Evolutionary conservation across 1,284 basidiomycete species (phyloP).

Genomic region (Papiliotrema terrestris): DNA sequence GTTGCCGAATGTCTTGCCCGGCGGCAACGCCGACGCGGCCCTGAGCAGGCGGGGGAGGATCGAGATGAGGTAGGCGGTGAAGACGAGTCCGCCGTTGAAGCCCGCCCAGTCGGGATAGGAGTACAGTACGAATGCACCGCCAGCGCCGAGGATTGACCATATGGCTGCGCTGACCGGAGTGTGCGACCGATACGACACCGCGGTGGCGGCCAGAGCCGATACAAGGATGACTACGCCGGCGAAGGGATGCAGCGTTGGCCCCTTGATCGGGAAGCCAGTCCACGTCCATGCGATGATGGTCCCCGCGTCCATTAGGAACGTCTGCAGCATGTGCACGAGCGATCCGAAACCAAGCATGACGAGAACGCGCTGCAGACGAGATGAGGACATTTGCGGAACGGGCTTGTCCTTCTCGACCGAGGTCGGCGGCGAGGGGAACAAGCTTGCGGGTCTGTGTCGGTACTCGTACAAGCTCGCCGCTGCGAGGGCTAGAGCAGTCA

Average conservation of each 20-base stretch:
- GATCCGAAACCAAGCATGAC: slow-evolving; percentile 62
- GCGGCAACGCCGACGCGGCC: slow-evolving; percentile 40
- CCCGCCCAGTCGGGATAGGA: slow-evolving; percentile 66
- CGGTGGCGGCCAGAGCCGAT: slow-evolving; percentile 53
- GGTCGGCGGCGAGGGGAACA: slow-evolving; percentile 31
- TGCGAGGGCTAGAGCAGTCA: slow-evolving; percentile 56
- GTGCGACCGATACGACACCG: background rate
- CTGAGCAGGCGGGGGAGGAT: slow-evolving; percentile 59
- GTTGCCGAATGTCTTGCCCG: slow-evolving; percentile 54
- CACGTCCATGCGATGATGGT: slow-evolving; percentile 87
- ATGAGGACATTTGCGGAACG: background rate
- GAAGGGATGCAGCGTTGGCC: slow-evolving; percentile 72
- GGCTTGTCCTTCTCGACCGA: slow-evolving; percentile 13
- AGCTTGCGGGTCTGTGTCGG: slow-evolving; percentile 28
- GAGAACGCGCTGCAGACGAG: slow-evolving; percentile 11
- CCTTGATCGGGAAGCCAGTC: slow-evolving; percentile 77
- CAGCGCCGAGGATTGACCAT: slow-evolving; percentile 4
- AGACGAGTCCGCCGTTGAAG: slow-evolving; percentile 65
- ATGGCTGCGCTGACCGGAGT: background rate
- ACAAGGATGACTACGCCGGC: slow-evolving; percentile 66
- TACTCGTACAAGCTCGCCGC: slow-evolving; percentile 41
- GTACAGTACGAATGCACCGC: slow-evolving; percentile 60
- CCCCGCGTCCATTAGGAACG: slow-evolving; percentile 71
- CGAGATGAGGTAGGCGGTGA: slow-evolving; percentile 67
- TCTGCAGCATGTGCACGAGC: slow-evolving; percentile 73